Evolutionary conservation across 139 green algal species (phyloP).

Genomic region (Coelastrella sp.): DNA sequence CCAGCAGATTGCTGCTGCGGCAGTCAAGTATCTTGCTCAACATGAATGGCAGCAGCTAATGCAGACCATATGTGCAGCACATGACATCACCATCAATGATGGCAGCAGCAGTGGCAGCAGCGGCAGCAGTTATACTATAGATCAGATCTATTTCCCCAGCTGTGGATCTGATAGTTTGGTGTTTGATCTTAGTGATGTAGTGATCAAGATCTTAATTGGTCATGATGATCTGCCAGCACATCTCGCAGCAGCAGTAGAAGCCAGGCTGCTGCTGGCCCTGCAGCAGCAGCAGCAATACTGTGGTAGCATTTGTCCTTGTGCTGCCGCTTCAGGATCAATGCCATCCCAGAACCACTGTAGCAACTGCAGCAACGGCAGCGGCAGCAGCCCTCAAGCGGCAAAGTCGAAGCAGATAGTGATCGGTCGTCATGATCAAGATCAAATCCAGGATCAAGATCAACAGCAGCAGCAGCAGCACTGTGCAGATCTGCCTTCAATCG

Average conservation of each 20-base stretch:
- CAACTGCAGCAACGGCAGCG: not conserved
- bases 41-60: slow-evolving; percentile 40
- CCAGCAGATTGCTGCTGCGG: not conserved
- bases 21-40: not conserved
- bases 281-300: too few relatives aligned
- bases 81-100: not conserved
- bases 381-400: not conserved
- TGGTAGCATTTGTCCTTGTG: too few relatives aligned
- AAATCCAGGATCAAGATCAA: not conserved
- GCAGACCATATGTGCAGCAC: not conserved
- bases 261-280: not conserved
- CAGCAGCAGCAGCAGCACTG: slow-evolving; percentile 13
- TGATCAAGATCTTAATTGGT: slow-evolving; percentile 17
- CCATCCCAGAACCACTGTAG: not conserved
- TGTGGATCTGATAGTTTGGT: slow-evolving; percentile 10
- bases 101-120: not conserved
- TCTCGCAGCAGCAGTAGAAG: slow-evolving; percentile 8
- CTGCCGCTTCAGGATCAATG: slow-evolving; percentile 32
- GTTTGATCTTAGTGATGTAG: not conserved
- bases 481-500: not conserved
- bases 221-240: not conserved
- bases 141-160: too few relatives aligned
- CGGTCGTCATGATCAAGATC: too few relatives aligned
- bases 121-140: not conserved
- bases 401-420: not conserved